A percentile compares a stretch with the other conserved stretches of the same genome.
Evolutionary conservation across 305 asterid genomes (phyloP).

Genomic region (Lippia alba): DNA sequence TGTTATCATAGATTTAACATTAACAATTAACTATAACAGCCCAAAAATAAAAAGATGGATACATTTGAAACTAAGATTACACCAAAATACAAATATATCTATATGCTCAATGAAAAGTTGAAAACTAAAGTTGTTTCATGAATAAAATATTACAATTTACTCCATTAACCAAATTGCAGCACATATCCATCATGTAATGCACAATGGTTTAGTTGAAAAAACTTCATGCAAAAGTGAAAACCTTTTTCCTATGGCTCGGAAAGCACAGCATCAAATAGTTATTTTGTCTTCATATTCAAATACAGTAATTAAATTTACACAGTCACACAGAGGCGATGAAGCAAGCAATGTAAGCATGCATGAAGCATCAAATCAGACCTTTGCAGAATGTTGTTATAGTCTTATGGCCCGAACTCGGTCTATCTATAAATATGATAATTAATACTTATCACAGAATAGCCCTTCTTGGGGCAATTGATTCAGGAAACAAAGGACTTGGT

Average conservation of each 20-base stretch:
- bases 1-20: no score
- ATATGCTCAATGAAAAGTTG: no score
- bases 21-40: no score
- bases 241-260: background rate
- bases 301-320: slow-evolving; percentile 4
- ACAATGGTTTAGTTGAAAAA: no score
- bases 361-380: background rate
- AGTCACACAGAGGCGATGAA: background rate
- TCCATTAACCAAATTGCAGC: no score
- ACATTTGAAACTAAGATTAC: no score
- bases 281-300: slow-evolving; percentile 15
- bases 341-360: slow-evolving; percentile 2
- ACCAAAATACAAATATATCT: no score
- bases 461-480: slow-evolving; percentile 13
- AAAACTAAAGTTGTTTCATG: no score
- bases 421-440: slow-evolving; percentile 14
- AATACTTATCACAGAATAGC: slow-evolving; percentile 15
- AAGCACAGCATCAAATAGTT: background rate
- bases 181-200: no score
- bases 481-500: slow-evolving; percentile 31
- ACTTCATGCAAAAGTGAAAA: no score
- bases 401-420: background rate
- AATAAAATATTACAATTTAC: no score
- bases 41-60: no score
- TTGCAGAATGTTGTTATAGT: slow-evolving; percentile 23